Evolutionary conservation across 345 rosid species (phyloP), one percentile per base, ranked within the genome.

Genomic region (Iberis pinnata): DNA sequence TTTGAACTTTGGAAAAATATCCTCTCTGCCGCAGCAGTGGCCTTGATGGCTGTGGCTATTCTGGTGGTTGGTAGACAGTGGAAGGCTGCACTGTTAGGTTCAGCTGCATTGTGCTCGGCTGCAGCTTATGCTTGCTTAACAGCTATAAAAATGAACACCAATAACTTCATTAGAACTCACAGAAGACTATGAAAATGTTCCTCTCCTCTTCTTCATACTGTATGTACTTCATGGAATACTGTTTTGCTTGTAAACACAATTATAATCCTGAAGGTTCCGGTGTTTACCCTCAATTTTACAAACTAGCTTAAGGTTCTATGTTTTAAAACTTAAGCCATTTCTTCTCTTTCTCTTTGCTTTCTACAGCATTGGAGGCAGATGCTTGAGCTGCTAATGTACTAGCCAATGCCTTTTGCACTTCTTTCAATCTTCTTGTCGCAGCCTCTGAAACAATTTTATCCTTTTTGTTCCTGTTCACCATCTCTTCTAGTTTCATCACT

Each of bases 271-370:
- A n/a, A 64, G 61, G 49, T 40, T 37, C 12, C 16, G 22, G 20
- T 31, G 43, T 20, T 32, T 64, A 43, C 4, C 62, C 51, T n/a
- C 9, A 35, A 52, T 43, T 37, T 6, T 36, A 36, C 48, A 41
- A 33, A 22, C 12, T 48, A 26, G 32, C 12, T 22, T 8, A 48
- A 25, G 24, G 38, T 22, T 37, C 19, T 12, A 19, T 43, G 17
- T 76, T 45, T 52, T 73, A 88, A 69, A 92, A 88, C 78, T 85
- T 81, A 2, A 85, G 95, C 97, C 95, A 88, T 75, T 75, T 85
- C 76, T 92, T 92, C 75, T 88, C 95, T 52, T 77, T 85, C 61
- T 88, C 98, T 76, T 75, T 78, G 63, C 77, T 68, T 20, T 53
- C 76, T n/a, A 92, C 73, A 19, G 82, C 78, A 45, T 69, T 68